Conservation (phyloP, 2,329 filamentous ascomycete genomes). For the Claviceps humidiphila region DNA sequence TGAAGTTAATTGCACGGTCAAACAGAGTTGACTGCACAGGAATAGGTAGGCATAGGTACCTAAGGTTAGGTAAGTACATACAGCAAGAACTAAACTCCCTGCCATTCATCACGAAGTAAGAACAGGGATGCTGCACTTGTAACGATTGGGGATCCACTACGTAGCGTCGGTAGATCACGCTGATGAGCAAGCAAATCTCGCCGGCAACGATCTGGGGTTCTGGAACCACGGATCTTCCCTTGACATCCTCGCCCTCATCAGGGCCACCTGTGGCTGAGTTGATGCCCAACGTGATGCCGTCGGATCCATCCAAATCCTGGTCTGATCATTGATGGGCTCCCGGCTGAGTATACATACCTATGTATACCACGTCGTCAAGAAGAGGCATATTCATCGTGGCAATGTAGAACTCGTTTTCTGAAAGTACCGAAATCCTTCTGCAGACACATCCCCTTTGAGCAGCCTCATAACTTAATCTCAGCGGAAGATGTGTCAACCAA, state of each 20-base stretch:
- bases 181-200: slow-evolving; percentile 28
- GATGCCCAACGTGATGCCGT: slow-evolving; percentile 61
- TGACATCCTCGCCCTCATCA: slow-evolving; percentile 9
- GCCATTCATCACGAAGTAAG: slow-evolving; percentile 21
- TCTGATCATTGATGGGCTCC: slow-evolving; percentile 11
- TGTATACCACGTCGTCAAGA: slow-evolving; percentile 54
- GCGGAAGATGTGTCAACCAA: slow-evolving; percentile 19
- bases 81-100: too few relatives aligned
- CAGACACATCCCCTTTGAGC: too few relatives aligned
- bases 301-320: slow-evolving; percentile 69
- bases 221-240: slow-evolving; percentile 34
- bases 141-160: slow-evolving; percentile 26
- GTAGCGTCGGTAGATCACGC: slow-evolving; percentile 23
- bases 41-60: too few relatives aligned
- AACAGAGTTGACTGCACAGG: too few relatives aligned
- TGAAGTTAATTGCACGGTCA: too few relatives aligned
- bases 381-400: slow-evolving; percentile 59
- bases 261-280: slow-evolving; percentile 47
- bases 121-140: slow-evolving; percentile 32
- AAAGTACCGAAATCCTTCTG: too few relatives aligned
- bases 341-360: too few relatives aligned
- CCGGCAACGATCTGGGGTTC: too few relatives aligned
- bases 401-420: slow-evolving; percentile 30
- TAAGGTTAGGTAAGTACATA: too few relatives aligned
- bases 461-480: too few relatives aligned